Conservation (phyloP, 176 grass and related monocot species). For the Bromus sterilis region DNA sequence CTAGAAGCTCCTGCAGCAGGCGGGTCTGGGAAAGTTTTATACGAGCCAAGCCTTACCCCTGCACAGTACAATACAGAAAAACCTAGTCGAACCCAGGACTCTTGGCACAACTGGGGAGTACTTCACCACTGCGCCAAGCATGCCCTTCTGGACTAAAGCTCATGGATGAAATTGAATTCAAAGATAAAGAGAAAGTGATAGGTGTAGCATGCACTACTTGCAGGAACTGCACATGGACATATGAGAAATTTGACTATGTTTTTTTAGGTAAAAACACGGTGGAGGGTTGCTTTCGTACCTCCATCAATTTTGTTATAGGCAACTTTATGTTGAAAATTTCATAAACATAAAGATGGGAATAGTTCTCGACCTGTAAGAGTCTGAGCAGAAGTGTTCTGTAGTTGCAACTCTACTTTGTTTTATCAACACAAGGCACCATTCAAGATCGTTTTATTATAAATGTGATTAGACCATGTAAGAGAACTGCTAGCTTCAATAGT, state of each 20-base stretch:
- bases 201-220: not conserved
- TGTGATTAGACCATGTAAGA: not conserved
- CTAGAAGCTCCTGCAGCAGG: no score
- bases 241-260: not conserved
- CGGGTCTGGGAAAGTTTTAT: no score
- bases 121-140: no score
- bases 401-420: not conserved
- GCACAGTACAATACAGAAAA: no score
- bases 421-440: not conserved
- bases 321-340: not conserved
- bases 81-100: no score
- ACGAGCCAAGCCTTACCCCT: no score
- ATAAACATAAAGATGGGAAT: not conserved
- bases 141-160: no score
- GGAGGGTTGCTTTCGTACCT: not conserved
- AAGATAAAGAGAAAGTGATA: not conserved
- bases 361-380: not conserved
- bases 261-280: not conserved
- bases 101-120: no score
- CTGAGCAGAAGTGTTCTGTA: not conserved
- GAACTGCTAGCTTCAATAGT: not conserved
- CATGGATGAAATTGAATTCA: constrained; percentile 9
- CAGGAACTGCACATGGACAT: not conserved
- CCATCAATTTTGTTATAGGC: not conserved
- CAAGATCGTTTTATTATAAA: not conserved